phyloP scores from a whole-genome alignment of 2,329 filamentous ascomycete genomes.

The Colletotrichum magnum region DNA sequence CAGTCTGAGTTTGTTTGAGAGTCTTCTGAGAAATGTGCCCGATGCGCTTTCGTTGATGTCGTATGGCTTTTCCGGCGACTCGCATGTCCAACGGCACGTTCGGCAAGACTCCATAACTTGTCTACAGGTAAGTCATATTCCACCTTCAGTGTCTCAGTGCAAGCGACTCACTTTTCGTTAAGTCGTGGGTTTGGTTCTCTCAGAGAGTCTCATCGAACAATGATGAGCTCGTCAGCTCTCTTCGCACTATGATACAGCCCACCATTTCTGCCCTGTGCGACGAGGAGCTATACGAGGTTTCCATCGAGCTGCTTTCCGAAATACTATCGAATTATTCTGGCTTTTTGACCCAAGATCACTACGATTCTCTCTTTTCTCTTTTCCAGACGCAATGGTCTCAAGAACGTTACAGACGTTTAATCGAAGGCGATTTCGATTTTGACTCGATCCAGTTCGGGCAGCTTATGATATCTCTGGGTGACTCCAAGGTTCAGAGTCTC shows the following conservation, averaged over 20 bases:
- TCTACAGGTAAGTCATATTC: conserved; percentile 66
- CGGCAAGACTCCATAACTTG: conserved; percentile 72
- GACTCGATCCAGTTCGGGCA: conserved; percentile 76
- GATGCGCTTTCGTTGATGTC: conserved; percentile 59
- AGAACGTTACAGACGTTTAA: conserved; percentile 66
- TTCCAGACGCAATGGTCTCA: conserved; percentile 73
- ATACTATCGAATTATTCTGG: conserved; percentile 74
- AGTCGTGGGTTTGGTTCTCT: conserved; percentile 83
- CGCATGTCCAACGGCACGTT: conserved; percentile 49
- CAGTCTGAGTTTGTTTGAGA: conserved; percentile 56
- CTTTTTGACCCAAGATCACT: conserved; percentile 73
- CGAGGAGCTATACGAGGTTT: conserved; percentile 70
- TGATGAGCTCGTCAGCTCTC: conserved; percentile 68
- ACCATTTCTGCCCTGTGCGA: conserved; percentile 73
- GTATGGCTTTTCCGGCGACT: conserved; percentile 48
- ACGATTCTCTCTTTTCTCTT: conserved; percentile 69
- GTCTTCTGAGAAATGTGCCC: conserved; percentile 55
- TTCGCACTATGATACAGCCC: conserved; percentile 72
- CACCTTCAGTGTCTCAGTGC: not conserved
- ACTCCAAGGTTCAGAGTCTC: conserved; percentile 73
- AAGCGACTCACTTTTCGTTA: conserved; percentile 22
- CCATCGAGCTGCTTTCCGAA: conserved; percentile 76
- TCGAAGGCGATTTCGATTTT: conserved; percentile 74
- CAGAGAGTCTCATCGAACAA: conserved; percentile 74
- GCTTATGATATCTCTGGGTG: conserved; percentile 77